phyloP scores from a whole-genome alignment of 2,329 filamentous ascomycete species.

The Fusarium albosuccineum region DNA sequence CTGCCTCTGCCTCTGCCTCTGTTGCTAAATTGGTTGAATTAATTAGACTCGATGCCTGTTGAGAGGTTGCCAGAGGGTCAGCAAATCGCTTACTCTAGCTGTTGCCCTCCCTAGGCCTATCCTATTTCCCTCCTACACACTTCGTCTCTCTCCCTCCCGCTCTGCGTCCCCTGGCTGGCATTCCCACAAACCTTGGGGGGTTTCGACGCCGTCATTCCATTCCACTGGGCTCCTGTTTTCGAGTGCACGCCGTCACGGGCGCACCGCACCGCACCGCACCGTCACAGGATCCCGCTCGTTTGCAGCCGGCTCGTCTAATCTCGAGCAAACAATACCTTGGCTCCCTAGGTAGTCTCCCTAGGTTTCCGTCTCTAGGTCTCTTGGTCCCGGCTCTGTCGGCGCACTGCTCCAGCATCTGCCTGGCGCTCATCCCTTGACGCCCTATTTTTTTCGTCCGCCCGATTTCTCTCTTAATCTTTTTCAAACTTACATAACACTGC shows the following conservation, averaged over 20 bases:
- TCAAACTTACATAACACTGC: background rate
- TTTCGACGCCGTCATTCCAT: slow-evolving; percentile 6
- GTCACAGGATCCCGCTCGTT: no score
- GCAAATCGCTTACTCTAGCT: background rate
- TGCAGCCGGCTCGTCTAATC: no score
- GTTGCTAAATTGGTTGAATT: background rate
- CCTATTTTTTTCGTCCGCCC: background rate
- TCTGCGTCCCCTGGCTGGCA: background rate
- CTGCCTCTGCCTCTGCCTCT: background rate
- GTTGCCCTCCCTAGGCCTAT: background rate
- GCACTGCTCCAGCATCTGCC: background rate
- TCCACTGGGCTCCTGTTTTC: background rate
- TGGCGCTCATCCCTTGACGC: background rate
- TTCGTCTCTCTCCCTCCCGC: background rate
- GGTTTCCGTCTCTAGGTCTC: no score
- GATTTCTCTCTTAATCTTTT: background rate
- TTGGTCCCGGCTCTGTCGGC: background rate
- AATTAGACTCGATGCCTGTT: background rate
- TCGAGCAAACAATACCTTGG: no score
- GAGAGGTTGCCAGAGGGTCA: background rate
- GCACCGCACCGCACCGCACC: background rate
- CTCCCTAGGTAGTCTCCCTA: no score
- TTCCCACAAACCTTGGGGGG: background rate
- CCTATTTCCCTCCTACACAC: background rate
- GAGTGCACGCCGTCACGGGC: background rate